These are phyloP conservation scores for Porphyrellus cyaneotinctus DNA, from an alignment of 768 basidiomycete genomes.

Conservation along the genomic window DNA sequence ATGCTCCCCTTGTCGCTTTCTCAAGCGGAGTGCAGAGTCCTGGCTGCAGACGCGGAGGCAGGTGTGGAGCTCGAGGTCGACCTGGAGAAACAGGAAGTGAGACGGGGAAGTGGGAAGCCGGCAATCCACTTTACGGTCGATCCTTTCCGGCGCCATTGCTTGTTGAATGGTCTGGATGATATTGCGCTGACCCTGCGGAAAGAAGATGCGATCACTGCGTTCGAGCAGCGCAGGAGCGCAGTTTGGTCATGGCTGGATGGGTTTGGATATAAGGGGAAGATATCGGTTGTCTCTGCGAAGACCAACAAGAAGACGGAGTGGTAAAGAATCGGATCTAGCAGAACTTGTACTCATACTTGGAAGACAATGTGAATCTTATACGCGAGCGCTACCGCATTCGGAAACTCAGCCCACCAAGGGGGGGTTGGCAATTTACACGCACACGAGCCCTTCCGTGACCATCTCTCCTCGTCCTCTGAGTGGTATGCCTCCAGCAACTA, in stretches of 20 bases:
- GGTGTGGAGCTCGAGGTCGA: conserved; percentile 80
- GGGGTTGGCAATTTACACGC: conserved; percentile 7
- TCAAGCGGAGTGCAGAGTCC: conserved; percentile 62
- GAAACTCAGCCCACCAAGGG: conserved; percentile 6
- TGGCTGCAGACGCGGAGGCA: conserved; percentile 73
- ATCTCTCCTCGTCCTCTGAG: not conserved
- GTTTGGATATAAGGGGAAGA: conserved; percentile 82
- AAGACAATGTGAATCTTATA: conserved; percentile 4
- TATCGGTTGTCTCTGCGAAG: conserved; percentile 47
- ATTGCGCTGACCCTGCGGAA: conserved; percentile 92
- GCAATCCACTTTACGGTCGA: conserved; percentile 79
- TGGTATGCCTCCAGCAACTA: conserved; percentile 16
- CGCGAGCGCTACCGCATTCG: conserved; percentile 19
- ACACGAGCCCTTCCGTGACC: not conserved
- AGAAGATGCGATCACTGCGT: conserved; percentile 62
- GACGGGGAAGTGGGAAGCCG: conserved; percentile 67
- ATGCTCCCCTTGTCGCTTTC: conserved; percentile 78
- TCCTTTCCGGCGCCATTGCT: conserved; percentile 86
- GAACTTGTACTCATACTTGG: too few relatives aligned
- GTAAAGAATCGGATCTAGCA: conserved; percentile 49
- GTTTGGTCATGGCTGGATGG: conserved; percentile 97
- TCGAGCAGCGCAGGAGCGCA: conserved; percentile 74
- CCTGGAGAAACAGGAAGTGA: conserved; percentile 75
- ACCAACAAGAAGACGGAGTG: conserved; percentile 62
- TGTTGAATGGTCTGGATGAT: conserved; percentile 95